Base-by-base conservation (phyloP, 2,329 filamentous ascomycete species). In the Cordyceps cateniannulata region DNA sequence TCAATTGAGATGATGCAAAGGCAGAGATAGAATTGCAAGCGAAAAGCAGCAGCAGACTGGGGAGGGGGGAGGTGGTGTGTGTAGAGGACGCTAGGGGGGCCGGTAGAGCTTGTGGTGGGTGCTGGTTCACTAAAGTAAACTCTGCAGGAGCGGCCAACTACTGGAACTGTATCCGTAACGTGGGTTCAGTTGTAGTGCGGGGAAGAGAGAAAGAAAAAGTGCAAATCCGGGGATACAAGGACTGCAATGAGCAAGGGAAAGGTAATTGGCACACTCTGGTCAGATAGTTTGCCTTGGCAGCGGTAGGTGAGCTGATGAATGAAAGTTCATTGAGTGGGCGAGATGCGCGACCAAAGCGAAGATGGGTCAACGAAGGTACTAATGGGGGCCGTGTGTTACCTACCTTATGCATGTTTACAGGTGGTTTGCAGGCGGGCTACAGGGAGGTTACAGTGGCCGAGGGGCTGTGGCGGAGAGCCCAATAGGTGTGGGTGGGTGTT, bases 301-400 rank as follows among this genome's bases (percentile, higher is more conserved):
- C 16, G 7, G 22, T 25, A n/a, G 35, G 16, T 24, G 38, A 44
- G 51, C 38, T 44, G 38, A 44, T 25, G 16, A 27, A 42, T 44
- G 51, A 20, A 53, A 54, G 16, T 22, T 8, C 10, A 25, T 12
- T 18, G 18, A 22, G 22, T 35, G 10, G 38, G 38, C 38, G 38
- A 42, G 35, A 44, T 44, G 51, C 51, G 24, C 51, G 51, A 54
- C 51, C 51, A 54, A 54, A 54, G 51, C 51, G 50, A 53, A 35
- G 12, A 40, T 24, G 32, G 50, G 20, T 18, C 35, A 10, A 14
- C n/a, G 18, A 20, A 3, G 25, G n/a, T n/a, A n/a, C n/a, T 8
- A 29, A 27, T 29, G 48, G 47, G 50, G 50, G 50, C 29, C 49
- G 29, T 51, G 49, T 5, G 29, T 22, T 35, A 22, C 29, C 22